These are phyloP conservation scores for Neonectria punicea DNA, from an alignment of 2,329 filamentous ascomycete species.

Conservation along the genomic window DNA sequence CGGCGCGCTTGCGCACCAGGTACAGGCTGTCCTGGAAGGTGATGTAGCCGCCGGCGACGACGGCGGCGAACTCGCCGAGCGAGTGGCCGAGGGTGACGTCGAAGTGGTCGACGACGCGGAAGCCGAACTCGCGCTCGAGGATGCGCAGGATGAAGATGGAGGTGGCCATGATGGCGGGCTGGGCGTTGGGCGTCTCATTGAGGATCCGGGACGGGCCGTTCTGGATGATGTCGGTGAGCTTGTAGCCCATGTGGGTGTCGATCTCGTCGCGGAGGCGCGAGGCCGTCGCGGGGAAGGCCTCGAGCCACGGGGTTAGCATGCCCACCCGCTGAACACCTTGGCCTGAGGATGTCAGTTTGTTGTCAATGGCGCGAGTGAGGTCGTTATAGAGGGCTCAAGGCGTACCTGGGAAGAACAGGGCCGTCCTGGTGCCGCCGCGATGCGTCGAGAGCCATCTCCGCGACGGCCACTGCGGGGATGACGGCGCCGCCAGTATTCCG, in stretches of 20 bases:
- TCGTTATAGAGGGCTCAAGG: background rate
- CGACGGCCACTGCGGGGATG: conserved; percentile 16
- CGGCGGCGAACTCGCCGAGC: conserved; percentile 90
- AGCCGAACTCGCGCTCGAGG: conserved; percentile 85
- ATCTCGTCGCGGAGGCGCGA: conserved; percentile 85
- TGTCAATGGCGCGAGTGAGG: background rate
- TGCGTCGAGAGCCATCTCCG: conserved; percentile 47
- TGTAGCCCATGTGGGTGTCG: conserved; percentile 78
- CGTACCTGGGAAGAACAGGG: conserved; percentile 69
- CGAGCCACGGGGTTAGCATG: conserved; percentile 87
- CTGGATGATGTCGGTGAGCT: conserved; percentile 81
- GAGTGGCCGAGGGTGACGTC: conserved; percentile 92
- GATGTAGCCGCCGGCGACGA: conserved; percentile 86
- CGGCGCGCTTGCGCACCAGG: conserved; percentile 80
- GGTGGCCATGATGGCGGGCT: conserved; percentile 96
- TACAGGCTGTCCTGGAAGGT: conserved; percentile 80
- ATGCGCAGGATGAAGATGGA: conserved; percentile 90
- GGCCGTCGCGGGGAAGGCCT: conserved; percentile 83
- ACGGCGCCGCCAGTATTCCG: conserved; percentile 19
- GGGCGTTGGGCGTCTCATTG: conserved; percentile 86
- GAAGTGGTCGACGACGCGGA: conserved; percentile 74
- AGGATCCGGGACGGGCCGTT: conserved; percentile 81
- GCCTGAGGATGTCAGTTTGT: conserved; percentile 57
- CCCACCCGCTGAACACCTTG: conserved; percentile 91
- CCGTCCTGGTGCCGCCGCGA: conserved; percentile 58